Conservation (phyloP, 768 basidiomycete genomes). For the Auricularia sp. region DNA sequence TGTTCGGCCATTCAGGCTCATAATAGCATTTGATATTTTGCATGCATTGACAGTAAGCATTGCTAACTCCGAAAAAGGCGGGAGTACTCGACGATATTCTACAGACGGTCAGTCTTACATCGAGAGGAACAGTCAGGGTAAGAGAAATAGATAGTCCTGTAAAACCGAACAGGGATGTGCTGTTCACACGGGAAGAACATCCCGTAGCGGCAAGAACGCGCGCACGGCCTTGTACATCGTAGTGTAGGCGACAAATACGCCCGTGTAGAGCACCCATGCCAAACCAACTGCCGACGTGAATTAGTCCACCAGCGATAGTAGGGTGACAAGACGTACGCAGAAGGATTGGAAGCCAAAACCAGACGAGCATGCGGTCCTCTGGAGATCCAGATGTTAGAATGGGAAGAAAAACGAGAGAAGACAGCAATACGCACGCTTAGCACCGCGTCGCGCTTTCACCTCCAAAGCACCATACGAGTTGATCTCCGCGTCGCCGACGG, state of each 20-base stretch:
- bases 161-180: not conserved
- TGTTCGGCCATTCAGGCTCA: too few species aligned
- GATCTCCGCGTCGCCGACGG: not conserved
- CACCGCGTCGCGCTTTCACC: slow-evolving; percentile 27
- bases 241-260: slow-evolving; percentile 8
- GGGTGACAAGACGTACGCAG: slow-evolving; percentile 43
- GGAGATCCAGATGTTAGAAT: slow-evolving; percentile 6
- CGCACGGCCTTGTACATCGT: slow-evolving; percentile 5
- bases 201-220: slow-evolving; percentile 1
- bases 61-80: too few species aligned
- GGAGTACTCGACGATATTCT: too few species aligned
- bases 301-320: not conserved
- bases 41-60: too few species aligned
- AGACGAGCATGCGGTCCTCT: slow-evolving; percentile 78
- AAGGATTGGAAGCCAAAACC: slow-evolving; percentile 83
- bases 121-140: too few species aligned
- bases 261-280: slow-evolving; percentile 13
- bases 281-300: slow-evolving; percentile 12
- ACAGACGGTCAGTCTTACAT: too few species aligned
- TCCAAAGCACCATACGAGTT: slow-evolving; percentile 3
- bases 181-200: not conserved
- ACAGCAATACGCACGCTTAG: slow-evolving; percentile 50
- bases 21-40: too few species aligned
- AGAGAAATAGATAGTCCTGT: not conserved
- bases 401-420: not conserved